Percentiles rank a stretch among this genome's conserved stretches.
Evolutionary conservation across 352 stramenopile species (phyloP).

Genomic region (Phytophthora brassicae): DNA sequence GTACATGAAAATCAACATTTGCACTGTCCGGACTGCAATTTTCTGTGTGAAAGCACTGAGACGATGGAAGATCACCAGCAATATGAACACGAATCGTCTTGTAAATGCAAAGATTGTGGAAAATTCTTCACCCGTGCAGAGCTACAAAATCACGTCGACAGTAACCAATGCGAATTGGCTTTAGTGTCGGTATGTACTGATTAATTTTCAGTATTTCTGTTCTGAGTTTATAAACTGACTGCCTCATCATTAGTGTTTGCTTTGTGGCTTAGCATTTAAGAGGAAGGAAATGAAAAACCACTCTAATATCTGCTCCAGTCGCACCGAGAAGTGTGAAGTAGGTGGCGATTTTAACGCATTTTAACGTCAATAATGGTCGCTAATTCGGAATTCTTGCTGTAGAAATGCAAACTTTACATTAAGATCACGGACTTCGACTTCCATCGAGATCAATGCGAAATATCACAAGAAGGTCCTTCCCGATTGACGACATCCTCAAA

Average conservation of each 20-base stretch:
- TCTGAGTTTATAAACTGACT: background rate
- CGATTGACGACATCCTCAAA: too few relatives aligned
- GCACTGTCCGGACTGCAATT: conserved; percentile 41
- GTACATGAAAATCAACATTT: conserved; percentile 33
- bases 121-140: conserved; percentile 28
- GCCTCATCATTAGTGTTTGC: conserved; percentile 30
- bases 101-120: conserved; percentile 36
- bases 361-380: background rate
- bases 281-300: conserved; percentile 42
- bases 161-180: conserved; percentile 24
- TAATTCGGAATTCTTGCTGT: conserved; percentile 10
- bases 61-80: conserved; percentile 20
- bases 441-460: conserved; percentile 10
- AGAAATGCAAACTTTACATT: conserved; percentile 54
- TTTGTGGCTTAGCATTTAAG: conserved; percentile 60
- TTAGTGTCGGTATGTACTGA: conserved; percentile 29
- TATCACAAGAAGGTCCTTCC: too few relatives aligned
- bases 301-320: conserved; percentile 42
- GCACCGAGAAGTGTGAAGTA: conserved; percentile 61
- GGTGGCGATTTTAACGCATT: background rate
- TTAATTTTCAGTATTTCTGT: background rate
- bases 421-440: conserved; percentile 38
- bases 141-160: conserved; percentile 24
- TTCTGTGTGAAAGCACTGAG: conserved; percentile 22
- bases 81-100: conserved; percentile 19